Conservation (phyloP, 208 protist species). For the Zelonia costaricensis region DNA sequence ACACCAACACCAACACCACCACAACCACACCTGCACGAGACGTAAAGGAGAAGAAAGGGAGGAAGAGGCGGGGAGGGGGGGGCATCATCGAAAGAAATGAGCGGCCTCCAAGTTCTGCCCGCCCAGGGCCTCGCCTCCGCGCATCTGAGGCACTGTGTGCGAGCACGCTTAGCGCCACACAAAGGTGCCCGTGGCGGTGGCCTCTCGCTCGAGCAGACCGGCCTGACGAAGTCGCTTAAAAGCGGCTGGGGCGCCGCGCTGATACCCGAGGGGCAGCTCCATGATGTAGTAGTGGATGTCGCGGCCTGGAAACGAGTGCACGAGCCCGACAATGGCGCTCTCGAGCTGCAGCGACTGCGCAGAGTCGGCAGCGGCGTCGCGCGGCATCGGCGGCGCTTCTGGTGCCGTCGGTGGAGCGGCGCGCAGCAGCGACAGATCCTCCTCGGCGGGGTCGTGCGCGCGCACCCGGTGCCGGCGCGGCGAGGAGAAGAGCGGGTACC, state of each 20-base stretch:
- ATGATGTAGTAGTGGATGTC: slow-evolving; percentile 81
- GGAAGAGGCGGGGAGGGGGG: background rate
- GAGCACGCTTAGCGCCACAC: slow-evolving; percentile 56
- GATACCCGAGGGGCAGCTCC: slow-evolving; percentile 41
- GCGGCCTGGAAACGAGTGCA: slow-evolving; percentile 48
- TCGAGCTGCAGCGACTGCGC: slow-evolving; percentile 36
- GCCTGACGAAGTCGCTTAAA: slow-evolving; percentile 75
- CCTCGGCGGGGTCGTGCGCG: slow-evolving; percentile 67
- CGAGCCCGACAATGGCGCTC: slow-evolving; percentile 41
- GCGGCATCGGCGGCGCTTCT: slow-evolving; percentile 7
- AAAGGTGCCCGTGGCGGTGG: slow-evolving; percentile 67
- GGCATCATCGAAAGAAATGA: background rate
- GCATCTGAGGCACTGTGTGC: background rate
- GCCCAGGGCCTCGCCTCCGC: background rate
- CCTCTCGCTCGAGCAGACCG: slow-evolving; percentile 49
- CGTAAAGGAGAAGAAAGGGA: background rate
- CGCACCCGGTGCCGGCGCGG: slow-evolving; percentile 57
- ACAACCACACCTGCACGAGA: too few species aligned
- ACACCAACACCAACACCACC: too few species aligned
- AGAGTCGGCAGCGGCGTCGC: background rate
- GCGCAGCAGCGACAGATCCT: slow-evolving; percentile 71
- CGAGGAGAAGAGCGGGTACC: slow-evolving; percentile 65
- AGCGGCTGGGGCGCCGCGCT: slow-evolving; percentile 46
- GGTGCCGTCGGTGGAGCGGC: slow-evolving; percentile 1
- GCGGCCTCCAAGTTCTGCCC: background rate